Evolutionary conservation across 225 moss, liverwort and hornwort genomes (phyloP).

Genomic region (Rhytidiadelphus loreus): DNA sequence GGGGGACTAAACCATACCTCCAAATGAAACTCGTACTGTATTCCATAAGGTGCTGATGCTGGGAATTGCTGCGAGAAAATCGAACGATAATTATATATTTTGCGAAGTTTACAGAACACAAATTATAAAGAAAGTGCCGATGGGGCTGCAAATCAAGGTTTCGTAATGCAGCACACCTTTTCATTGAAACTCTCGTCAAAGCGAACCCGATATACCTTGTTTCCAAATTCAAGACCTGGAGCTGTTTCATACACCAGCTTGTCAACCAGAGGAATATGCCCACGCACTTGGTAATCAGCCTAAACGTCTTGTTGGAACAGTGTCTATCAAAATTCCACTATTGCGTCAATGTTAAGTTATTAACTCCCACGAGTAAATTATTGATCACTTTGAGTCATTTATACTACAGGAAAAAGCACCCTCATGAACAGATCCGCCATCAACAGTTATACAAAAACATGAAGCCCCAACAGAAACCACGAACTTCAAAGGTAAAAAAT

Average conservation of each 20-base stretch:
- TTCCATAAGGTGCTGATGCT: slow-evolving; percentile 63
- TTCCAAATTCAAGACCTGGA: slow-evolving; percentile 83
- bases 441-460: not conserved
- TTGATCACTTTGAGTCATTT: not conserved
- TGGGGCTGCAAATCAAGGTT: not conserved
- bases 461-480: not conserved
- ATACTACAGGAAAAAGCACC: not conserved
- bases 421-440: not conserved
- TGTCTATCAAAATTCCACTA: not conserved
- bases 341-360: not conserved
- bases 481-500: not conserved
- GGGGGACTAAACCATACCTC: slow-evolving; percentile 19
- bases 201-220: slow-evolving; percentile 74
- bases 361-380: not conserved
- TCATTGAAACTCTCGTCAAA: slow-evolving; percentile 70
- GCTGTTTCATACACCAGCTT: slow-evolving; percentile 36
- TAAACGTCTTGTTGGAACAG: not conserved
- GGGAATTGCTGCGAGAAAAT: slow-evolving; percentile 41
- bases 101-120: not conserved
- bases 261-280: not conserved
- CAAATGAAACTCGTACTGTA: slow-evolving; percentile 91
- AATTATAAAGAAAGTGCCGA: not conserved
- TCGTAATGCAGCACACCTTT: slow-evolving; percentile 32
- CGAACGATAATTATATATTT: not conserved
- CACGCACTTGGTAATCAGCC: not conserved